Base-by-base conservation (phyloP, 306 rosid species). In the Begonia peltatifolia region DNA sequence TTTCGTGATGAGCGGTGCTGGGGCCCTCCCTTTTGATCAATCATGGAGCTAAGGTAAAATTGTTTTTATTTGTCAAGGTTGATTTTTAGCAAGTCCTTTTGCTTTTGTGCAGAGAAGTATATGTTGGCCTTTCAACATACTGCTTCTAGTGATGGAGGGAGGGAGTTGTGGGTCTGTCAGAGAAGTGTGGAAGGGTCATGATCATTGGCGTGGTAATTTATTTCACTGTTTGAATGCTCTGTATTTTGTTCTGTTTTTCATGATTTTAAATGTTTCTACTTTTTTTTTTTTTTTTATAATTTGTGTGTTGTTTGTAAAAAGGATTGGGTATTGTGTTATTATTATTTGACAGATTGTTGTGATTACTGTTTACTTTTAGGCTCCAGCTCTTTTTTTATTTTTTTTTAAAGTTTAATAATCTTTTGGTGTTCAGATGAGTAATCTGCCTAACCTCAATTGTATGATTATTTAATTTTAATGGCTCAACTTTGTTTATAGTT, bases 11-110 rank as follows among this genome's bases (percentile, higher is more conserved):
- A 65, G 56, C 71, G 46, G 14, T 56, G 79, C 6, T 30, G 80
- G 78, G 23, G 50, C 77, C 62, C 65, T 66, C 54, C 53, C 20
- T 25, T 63, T 57, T 63, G 57, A 63, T 57, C 63, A 65, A 60
- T 62, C 58, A 48, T 63, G 47, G 59, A 60, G 69, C 52, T 66
- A 80, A 76, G 75, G 90, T 71, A 55, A 60, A 46, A 65, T 55
- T 74, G 81, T 77, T 85, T 79, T 85, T 77, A 74, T 70, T 53
- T 73, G 75, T 54, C 55, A 63, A 66, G 58, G 50, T 10, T 51
- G 52, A 38, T 30, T 30, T 30, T 30, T 7, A 30, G 38, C 38
- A 67, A 65, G 70, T 71, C 58, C 23, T 20, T 20, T 20, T 30
- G 16, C 56, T 72, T 42, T 52, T 79, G 80, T 70, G 58, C 52